Base-by-base conservation (phyloP, 2,329 filamentous ascomycete species). In the Aschersonia sp. region DNA sequence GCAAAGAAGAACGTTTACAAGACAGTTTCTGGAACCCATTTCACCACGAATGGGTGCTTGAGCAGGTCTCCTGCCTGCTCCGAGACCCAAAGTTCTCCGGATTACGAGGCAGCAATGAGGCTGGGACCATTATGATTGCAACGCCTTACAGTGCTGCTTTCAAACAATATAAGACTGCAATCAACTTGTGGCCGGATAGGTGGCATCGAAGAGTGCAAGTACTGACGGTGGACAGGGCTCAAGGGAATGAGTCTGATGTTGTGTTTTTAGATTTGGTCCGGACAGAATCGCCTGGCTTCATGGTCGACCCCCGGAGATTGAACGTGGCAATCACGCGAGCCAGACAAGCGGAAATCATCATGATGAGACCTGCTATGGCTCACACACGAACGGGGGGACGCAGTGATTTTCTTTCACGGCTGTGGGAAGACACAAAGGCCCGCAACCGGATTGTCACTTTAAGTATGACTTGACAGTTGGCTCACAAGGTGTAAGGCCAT, bases 241-340 rank as follows among this genome's bases (percentile, higher is more conserved):
- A 72, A 40, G 70, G 70, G 0, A 68, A 70, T 11, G 67, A 73
- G 48, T 69, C 70, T 0, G 70, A 73, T 41, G 58, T 71, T 5
- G 67, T 73, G 0, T 66, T 71, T 35, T 58, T 73, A 0, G 70
- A 73, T 55, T 60, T 72, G 51, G 69, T 72, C 2, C 58, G 66
- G n/a, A 64, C 65, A 0, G 56, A 54, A 0, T 56, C 56, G 0
- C 64, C 66, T 0, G 60, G 59, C 0, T 71, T 72, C 45, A 65
- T 71, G 54, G 63, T 72, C 29, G 64, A 72, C 12, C 57, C 63
- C 0, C 65, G 69, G 39, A 59, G 69, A 0, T 60, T 73, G 2
- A 71, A 70, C 12, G 70, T 73, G 0, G 68, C 68, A 0, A 58
- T 72, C 6, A 72, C 69, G 0, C 59, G 70, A 4, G 68, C 69